Evolutionary conservation across 2,329 filamentous ascomycete species (phyloP).

Genomic region (Pseudogymnoascus sp.): DNA sequence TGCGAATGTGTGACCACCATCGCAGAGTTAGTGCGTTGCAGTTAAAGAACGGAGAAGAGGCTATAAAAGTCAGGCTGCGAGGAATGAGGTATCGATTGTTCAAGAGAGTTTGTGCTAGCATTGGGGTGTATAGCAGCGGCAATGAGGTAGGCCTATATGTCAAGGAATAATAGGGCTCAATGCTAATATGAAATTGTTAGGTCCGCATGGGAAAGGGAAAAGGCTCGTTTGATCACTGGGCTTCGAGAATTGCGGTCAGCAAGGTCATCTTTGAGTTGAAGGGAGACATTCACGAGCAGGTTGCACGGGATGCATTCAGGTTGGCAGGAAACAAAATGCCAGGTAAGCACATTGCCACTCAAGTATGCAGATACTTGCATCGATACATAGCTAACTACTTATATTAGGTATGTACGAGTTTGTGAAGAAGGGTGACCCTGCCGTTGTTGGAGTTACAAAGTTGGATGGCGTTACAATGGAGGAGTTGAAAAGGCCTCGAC

Average conservation of each 20-base stretch:
- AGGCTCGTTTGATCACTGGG: constrained; percentile 95
- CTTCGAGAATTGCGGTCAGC: constrained; percentile 78
- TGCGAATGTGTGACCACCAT: constrained; percentile 90
- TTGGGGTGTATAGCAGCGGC: constrained; percentile 89
- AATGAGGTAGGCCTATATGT: constrained; percentile 57
- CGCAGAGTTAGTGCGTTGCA: constrained; percentile 80
- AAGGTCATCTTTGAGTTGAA: constrained; percentile 89
- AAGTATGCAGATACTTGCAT: neutral
- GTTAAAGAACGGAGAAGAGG: constrained; percentile 84
- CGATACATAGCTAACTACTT: neutral
- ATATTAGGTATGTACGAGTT: constrained; percentile 73
- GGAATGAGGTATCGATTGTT: constrained; percentile 90
- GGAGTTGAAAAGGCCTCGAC: constrained; percentile 71
- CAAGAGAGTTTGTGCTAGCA: constrained; percentile 82
- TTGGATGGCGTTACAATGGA: constrained; percentile 73
- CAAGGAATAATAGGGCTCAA: neutral
- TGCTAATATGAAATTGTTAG: constrained; percentile 30
- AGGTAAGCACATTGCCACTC: constrained; percentile 48
- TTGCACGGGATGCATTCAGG: constrained; percentile 86
- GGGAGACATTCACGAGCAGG: constrained; percentile 87
- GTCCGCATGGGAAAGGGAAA: constrained; percentile 99
- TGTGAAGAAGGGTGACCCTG: constrained; percentile 81
- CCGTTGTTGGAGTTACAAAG: constrained; percentile 89
- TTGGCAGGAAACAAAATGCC: constrained; percentile 92
- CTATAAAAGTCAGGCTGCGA: constrained; percentile 78